Conservation (phyloP, 768 basidiomycete species). For the Daedaleopsis nitida region DNA sequence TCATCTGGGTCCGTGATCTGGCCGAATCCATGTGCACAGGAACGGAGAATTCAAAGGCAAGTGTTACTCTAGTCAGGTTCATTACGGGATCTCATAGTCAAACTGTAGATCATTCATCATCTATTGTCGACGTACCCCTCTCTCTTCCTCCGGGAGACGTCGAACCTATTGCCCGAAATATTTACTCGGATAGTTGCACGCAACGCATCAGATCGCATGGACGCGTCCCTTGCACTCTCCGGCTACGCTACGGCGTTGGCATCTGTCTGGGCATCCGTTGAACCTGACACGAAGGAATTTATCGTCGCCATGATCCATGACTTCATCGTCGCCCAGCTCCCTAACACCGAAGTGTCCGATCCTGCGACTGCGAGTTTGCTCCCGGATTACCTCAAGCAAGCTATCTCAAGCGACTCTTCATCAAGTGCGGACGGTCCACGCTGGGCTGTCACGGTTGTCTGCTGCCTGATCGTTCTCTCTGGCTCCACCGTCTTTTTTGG, state of each 20-base stretch:
- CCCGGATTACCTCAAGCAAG: neutral
- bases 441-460: conserved; percentile 48
- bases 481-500: conserved; percentile 47
- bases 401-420: neutral
- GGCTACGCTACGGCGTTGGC: conserved; percentile 5
- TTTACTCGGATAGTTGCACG: conserved; percentile 2
- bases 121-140: conserved; percentile 11
- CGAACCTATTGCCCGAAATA: neutral
- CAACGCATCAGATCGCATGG: neutral
- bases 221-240: conserved; percentile 5
- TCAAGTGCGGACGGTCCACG: conserved; percentile 28
- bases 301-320: neutral
- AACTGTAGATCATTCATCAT: conserved; percentile 6
- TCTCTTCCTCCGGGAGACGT: neutral
- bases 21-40: neutral
- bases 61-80: neutral
- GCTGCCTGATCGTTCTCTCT: conserved; percentile 50
- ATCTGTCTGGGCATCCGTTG: neutral
- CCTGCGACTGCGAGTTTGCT: neutral
- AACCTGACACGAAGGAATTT: neutral
- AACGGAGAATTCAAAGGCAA: neutral
- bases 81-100: neutral
- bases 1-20: neutral
- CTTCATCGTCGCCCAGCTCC: conserved; percentile 3
- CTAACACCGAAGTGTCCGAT: neutral